Base-by-base conservation (phyloP, 2,329 filamentous ascomycete species). In the Lizonia empirigonia region DNA sequence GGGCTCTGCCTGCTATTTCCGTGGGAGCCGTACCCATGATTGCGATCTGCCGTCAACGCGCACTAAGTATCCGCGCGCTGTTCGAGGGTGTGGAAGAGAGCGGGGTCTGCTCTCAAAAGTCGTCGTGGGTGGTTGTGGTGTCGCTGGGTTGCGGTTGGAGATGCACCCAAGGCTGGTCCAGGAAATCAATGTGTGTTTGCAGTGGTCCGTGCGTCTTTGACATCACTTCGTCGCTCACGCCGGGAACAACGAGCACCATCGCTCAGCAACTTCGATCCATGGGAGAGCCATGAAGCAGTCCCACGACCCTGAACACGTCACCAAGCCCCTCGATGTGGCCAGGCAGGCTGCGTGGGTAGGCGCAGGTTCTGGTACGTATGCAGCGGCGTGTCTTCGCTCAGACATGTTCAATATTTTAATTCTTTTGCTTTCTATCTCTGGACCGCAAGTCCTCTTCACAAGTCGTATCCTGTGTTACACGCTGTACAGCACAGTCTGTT, bases 11-110 rank as follows among this genome's bases (percentile, higher is more conserved):
- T 61, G 56, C 56, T 45, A 40, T 58, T 48, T 59, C 55, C 62
- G 66, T 63, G 65, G 54, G 55, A 45, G 52, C 61, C 77, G 49
- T 74, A 80, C 77, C 76, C 77, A 86, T 86, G 82, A 83, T 86
- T 85, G 82, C 80, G 78, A 77, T 56, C 42, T 48, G 59, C 56
- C 67, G 73, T 68, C 67, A 71, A 67, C 68, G 72, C 72, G 72
- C 71, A 53, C 59, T 60, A 60, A 42, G 33, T 54, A 33, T 65
- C 62, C 54, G 70, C 70, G 72, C 72, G 70, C 65, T 72, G 65
- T 63, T 65, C 64, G 63, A 40, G 41, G 44, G 56, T 44, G 46
- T 64, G 38, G 50, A n/a, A n/a, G 65, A 71, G 67, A 69, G 67
- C 60, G 51, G 52, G 56, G 42, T 47, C 44, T 62, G 62, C 62